phyloP scores from a whole-genome alignment of 2,329 filamentous ascomycete genomes.

The Aspergillus piperis region DNA sequence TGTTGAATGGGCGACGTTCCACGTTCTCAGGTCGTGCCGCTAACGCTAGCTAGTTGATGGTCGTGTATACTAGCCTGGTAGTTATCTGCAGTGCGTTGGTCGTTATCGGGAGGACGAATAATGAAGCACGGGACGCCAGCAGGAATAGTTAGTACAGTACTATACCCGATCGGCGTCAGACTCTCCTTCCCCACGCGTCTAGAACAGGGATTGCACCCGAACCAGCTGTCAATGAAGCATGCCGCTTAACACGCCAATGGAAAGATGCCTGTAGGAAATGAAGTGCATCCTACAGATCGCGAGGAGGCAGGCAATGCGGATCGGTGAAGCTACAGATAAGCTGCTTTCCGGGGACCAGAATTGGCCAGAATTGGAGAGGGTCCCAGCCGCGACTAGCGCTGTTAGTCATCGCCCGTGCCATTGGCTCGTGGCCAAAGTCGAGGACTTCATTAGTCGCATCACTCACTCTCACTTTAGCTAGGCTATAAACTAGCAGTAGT shows the following conservation, averaged over 20 bases:
- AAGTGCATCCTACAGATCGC: neutral
- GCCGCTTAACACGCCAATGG: neutral
- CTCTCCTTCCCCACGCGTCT: neutral
- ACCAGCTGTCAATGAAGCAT: neutral
- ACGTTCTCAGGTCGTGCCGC: neutral
- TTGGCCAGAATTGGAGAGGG: neutral
- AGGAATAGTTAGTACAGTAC: neutral
- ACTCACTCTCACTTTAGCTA: neutral
- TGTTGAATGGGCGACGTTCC: neutral
- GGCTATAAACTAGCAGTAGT: too few species aligned
- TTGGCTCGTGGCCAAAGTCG: neutral
- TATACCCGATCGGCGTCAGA: neutral
- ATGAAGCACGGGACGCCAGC: neutral
- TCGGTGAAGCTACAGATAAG: neutral
- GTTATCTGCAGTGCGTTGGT: neutral
- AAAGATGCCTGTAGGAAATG: neutral
- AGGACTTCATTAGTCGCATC: neutral
- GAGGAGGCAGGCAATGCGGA: neutral
- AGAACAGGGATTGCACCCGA: neutral
- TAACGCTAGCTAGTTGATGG: conserved; percentile 3
- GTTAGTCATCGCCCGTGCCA: neutral
- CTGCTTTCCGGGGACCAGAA: neutral
- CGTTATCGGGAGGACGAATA: neutral
- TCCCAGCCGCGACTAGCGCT: neutral
- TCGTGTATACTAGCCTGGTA: neutral